phyloP scores from a whole-genome alignment of 164 flowering plant genomes.

The Vitis rotundifolia region DNA sequence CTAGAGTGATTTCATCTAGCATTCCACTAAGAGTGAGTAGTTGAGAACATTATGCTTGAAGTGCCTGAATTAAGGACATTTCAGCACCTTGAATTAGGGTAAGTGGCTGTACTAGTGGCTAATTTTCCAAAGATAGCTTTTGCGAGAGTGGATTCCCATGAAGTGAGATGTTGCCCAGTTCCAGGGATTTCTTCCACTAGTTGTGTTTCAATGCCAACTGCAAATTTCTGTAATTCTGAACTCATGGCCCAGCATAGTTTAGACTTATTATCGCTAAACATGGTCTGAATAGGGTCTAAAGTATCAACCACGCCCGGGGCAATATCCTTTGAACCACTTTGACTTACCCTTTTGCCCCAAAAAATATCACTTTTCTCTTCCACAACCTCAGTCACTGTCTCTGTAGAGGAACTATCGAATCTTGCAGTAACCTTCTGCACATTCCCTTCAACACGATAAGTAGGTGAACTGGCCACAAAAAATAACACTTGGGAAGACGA shows the following conservation, averaged over 20 bases:
- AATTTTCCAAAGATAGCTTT: too few species aligned
- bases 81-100: too few species aligned
- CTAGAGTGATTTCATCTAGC: too few species aligned
- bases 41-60: too few species aligned
- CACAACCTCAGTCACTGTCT: conserved; percentile 3
- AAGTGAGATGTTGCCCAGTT: conserved; percentile 9
- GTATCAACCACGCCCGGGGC: conserved; percentile 30
- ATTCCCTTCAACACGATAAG: background rate
- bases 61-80: too few species aligned
- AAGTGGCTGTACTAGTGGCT: too few species aligned
- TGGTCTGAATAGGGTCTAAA: conserved; percentile 12
- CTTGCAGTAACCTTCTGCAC: conserved; percentile 10
- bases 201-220: conserved; percentile 12
- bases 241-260: conserved; percentile 1
- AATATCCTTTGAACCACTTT: conserved; percentile 16
- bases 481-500: conserved; percentile 64
- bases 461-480: conserved; percentile 2
- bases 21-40: too few species aligned
- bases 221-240: conserved; percentile 13
- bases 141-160: background rate
- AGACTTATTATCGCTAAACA: conserved; percentile 10
- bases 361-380: conserved; percentile 21
- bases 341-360: conserved; percentile 18
- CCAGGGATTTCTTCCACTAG: conserved; percentile 17
- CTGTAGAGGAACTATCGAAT: conserved; percentile 2